A percentile compares a stretch with the other conserved stretches of the same genome.
Evolutionary conservation across 2,329 filamentous ascomycete species (phyloP).

Genomic region (Paecilomyces fulvus): DNA sequence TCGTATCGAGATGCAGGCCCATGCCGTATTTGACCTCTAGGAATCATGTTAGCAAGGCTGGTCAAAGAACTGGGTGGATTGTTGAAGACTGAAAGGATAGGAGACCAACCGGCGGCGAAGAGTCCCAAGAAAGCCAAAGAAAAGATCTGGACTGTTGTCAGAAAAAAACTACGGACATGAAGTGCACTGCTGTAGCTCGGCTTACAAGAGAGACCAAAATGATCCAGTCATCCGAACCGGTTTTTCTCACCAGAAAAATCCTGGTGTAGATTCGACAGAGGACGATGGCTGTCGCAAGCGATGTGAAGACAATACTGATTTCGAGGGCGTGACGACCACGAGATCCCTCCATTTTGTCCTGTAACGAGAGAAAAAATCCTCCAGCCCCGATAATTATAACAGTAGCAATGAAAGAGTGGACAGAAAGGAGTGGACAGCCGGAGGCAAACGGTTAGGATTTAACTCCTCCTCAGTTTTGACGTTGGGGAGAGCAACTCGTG

Average conservation of each 20-base stretch:
- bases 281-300: constrained; percentile 25
- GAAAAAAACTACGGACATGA: neutral
- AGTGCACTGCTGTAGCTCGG: neutral
- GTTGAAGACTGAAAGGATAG: neutral
- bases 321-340: constrained; percentile 20
- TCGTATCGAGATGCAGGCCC: constrained; percentile 15
- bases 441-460: neutral
- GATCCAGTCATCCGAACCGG: constrained; percentile 29
- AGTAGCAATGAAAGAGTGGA: neutral
- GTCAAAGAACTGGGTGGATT: neutral
- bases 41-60: neutral
- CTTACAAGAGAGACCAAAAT: constrained; percentile 28
- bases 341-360: constrained; percentile 11
- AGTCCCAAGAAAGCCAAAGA: constrained; percentile 23
- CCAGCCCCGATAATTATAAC: neutral
- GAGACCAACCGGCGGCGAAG: constrained; percentile 20
- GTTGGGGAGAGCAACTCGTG: neutral
- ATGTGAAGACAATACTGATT: constrained; percentile 21
- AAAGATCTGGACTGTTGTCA: constrained; percentile 12
- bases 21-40: constrained; percentile 21
- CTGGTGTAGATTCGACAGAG: constrained; percentile 33
- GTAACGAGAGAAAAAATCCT: neutral
- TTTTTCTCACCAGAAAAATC: constrained; percentile 23
- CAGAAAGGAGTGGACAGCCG: neutral
- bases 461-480: neutral